phyloP scores from a whole-genome alignment of 2,329 filamentous ascomycete species.

The Myriosclerotinia scirpicola region DNA sequence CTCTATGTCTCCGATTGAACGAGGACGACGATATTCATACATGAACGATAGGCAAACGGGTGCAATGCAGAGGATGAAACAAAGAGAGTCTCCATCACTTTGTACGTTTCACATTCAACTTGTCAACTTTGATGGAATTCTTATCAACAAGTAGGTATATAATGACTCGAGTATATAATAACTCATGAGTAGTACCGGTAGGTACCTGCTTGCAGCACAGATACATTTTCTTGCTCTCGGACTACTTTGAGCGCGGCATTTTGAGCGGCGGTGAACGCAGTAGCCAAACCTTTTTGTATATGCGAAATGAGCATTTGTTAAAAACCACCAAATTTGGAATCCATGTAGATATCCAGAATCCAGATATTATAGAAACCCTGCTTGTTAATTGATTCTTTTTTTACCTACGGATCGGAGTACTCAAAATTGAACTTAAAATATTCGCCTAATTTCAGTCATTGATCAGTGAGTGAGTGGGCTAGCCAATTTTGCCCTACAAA shows the following conservation, averaged over 20 bases:
- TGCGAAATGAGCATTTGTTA: not conserved
- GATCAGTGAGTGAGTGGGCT: no score
- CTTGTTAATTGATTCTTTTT: no score
- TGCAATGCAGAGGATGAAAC: conserved; percentile 4
- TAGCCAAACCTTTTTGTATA: not conserved
- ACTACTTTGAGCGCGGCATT: not conserved
- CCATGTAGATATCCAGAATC: not conserved
- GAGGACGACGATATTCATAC: not conserved
- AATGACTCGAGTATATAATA: no score
- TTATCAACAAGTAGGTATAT: not conserved
- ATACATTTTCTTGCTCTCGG: not conserved
- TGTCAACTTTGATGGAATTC: not conserved
- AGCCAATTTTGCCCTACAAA: no score
- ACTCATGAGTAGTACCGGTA: no score
- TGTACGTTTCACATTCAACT: not conserved
- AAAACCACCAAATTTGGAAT: not conserved
- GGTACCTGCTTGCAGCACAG: not conserved
- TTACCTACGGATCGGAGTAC: no score
- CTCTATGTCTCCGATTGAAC: not conserved
- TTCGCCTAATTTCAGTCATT: no score
- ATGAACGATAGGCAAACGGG: not conserved
- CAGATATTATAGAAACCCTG: not conserved
- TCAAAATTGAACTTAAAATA: no score
- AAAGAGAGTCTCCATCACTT: not conserved
- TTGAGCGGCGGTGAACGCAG: not conserved